Evolutionary conservation across 2,329 filamentous ascomycete species (phyloP).

Genomic region (Daldinia sp.): DNA sequence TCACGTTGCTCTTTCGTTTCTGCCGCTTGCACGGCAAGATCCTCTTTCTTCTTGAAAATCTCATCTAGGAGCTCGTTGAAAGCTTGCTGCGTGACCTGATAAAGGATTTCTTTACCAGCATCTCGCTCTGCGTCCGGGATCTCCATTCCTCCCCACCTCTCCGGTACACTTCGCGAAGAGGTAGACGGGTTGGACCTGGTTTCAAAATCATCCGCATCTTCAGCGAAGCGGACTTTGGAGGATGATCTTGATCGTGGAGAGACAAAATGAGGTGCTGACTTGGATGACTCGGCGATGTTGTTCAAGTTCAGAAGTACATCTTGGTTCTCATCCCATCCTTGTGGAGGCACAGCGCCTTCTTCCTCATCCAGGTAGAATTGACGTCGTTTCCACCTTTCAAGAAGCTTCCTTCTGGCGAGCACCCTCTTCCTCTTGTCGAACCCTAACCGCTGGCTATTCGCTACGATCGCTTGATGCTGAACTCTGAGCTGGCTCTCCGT

Average conservation of each 20-base stretch:
- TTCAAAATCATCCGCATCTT: constrained; percentile 77
- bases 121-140: constrained; percentile 85
- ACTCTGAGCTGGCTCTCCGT: constrained; percentile 59
- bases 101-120: constrained; percentile 87
- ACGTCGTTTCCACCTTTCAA: constrained; percentile 80
- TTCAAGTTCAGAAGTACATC: constrained; percentile 63
- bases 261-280: constrained; percentile 54
- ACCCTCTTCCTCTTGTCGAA: constrained; percentile 56
- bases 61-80: constrained; percentile 93
- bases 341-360: constrained; percentile 76
- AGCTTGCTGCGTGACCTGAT: constrained; percentile 90
- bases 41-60: constrained; percentile 85
- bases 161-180: constrained; percentile 77
- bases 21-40: constrained; percentile 76
- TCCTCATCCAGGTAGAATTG: constrained; percentile 89
- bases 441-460: constrained; percentile 53
- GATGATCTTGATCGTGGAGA: constrained; percentile 76
- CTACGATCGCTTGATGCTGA: constrained; percentile 52
- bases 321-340: constrained; percentile 72
- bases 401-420: constrained; percentile 64
- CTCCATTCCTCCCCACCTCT: constrained; percentile 82
- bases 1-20: constrained; percentile 72
- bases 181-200: constrained; percentile 78
- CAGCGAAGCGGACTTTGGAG: constrained; percentile 82
- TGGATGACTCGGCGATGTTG: constrained; percentile 59